Evolutionary conservation across 805 yeast genomes (phyloP).

Genomic region (Candida insectorum): DNA sequence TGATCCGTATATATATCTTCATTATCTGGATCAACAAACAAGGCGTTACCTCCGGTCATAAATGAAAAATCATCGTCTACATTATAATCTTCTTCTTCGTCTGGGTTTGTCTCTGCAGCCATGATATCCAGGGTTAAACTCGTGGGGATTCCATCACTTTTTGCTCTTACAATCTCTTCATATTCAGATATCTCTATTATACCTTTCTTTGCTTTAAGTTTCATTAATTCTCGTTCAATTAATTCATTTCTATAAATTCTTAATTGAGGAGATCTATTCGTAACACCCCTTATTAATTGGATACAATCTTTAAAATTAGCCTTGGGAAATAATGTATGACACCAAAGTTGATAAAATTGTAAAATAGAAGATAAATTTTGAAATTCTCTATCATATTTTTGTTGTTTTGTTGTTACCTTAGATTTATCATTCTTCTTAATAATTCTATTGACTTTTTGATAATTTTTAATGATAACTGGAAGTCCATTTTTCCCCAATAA

Average conservation of each 20-base stretch:
- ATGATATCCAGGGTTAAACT: not conserved
- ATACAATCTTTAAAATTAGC: slow-evolving; percentile 73
- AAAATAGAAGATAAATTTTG: slow-evolving; percentile 32
- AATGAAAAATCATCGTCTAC: slow-evolving; percentile 31
- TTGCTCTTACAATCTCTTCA: slow-evolving; percentile 1
- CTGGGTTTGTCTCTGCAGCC: not conserved
- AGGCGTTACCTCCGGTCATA: slow-evolving; percentile 22
- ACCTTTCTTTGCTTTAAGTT: slow-evolving; percentile 24
- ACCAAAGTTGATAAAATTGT: slow-evolving; percentile 45
- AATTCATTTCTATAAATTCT: slow-evolving; percentile 26
- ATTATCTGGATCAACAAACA: slow-evolving; percentile 27
- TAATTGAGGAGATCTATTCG: slow-evolving; percentile 39
- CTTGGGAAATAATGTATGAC: slow-evolving; percentile 65
- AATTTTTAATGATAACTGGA: slow-evolving; percentile 28
- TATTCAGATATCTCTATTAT: slow-evolving; percentile 29
- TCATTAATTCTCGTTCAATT: slow-evolving; percentile 24
- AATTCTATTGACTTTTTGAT: slow-evolving; percentile 22
- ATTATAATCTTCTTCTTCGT: slow-evolving; percentile 6
- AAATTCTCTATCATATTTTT: slow-evolving; percentile 29
- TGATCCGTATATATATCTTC: slow-evolving; percentile 13
- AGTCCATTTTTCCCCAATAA: slow-evolving; percentile 34
- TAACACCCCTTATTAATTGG: slow-evolving; percentile 47
- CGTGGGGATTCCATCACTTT: not conserved
- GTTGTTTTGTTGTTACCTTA: slow-evolving; percentile 11
- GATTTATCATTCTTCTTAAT: slow-evolving; percentile 25